Evolutionary conservation across 177 flowering plant genomes (phyloP).

Genomic region (Vitis hybrid): DNA sequence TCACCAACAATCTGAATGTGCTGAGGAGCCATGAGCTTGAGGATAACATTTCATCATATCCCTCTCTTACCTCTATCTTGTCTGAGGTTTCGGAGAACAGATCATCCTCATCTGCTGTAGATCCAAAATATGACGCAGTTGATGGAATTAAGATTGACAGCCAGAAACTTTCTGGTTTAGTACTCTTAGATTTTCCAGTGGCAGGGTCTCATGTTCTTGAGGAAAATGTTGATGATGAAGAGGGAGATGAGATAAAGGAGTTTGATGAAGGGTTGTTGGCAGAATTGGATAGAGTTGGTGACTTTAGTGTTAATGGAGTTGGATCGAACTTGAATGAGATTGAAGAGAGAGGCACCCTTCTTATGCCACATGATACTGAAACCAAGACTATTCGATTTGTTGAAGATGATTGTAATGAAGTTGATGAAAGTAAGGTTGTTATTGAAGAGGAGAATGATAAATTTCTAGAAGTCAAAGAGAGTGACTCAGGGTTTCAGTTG

Average conservation of each 20-base stretch:
- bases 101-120: conserved; percentile 1
- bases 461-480: too few relatives aligned
- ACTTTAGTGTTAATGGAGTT: conserved; percentile 48
- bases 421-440: too few relatives aligned
- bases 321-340: not conserved
- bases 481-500: too few relatives aligned
- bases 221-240: conserved; percentile 21
- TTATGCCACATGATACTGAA: too few relatives aligned
- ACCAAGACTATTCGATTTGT: too few relatives aligned
- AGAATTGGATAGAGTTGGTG: conserved; percentile 68
- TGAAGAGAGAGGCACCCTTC: too few relatives aligned
- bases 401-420: too few relatives aligned
- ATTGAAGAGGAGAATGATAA: too few relatives aligned
- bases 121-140: conserved; percentile 8
- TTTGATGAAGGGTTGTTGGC: conserved; percentile 62
- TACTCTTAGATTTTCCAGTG: not conserved
- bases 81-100: conserved; percentile 16
- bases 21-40: conserved; percentile 18
- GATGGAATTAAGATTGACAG: conserved; percentile 17
- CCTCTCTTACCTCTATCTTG: conserved; percentile 17
- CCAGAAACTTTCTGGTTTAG: not conserved
- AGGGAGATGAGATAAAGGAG: conserved; percentile 46
- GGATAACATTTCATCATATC: conserved; percentile 8
- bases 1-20: conserved; percentile 1
- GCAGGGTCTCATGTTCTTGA: conserved; percentile 17